Percentiles rank a stretch among this genome's conserved stretches.
Evolutionary conservation across 23 red algal species (phyloP).

Genomic region (Gracilaria caudata): DNA sequence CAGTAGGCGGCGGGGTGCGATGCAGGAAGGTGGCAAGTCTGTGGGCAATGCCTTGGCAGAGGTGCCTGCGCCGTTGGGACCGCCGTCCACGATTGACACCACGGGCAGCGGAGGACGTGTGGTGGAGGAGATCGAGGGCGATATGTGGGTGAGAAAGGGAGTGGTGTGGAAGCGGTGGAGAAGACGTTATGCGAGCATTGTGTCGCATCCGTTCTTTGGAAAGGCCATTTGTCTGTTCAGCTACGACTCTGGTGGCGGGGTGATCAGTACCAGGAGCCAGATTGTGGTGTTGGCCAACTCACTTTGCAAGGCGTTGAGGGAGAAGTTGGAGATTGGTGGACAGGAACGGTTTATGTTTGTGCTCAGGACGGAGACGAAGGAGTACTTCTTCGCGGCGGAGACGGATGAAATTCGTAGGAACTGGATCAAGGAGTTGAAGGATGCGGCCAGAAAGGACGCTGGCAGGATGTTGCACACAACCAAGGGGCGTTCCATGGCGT

Average conservation of each 20-base stretch:
- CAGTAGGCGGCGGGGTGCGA: constrained; percentile 18
- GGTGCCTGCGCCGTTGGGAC: not conserved
- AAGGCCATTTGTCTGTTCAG: constrained; percentile 71
- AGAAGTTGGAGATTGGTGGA: constrained; percentile 66
- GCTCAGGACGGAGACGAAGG: constrained; percentile 50
- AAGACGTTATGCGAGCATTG: constrained; percentile 67
- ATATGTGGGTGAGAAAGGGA: constrained; percentile 77
- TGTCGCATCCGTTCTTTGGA: constrained; percentile 74
- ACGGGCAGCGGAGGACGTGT: constrained; percentile 57
- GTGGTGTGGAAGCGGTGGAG: constrained; percentile 76
- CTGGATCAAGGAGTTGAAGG: constrained; percentile 60
- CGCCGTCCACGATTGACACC: constrained; percentile 69
- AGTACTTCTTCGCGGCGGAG: constrained; percentile 71
- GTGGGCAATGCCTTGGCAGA: constrained; percentile 27
- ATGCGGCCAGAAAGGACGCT: constrained; percentile 54
- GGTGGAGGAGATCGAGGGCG: constrained; percentile 76
- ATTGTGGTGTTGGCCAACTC: constrained; percentile 62
- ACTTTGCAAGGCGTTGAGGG: constrained; percentile 49
- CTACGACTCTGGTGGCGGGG: constrained; percentile 59
- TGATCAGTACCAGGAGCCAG: constrained; percentile 57
- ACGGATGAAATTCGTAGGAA: constrained; percentile 50
- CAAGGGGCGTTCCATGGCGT: constrained; percentile 62
- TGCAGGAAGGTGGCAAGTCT: constrained; percentile 15
- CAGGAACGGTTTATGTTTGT: constrained; percentile 65
- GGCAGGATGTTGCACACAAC: constrained; percentile 2